Evolutionary conservation across 768 basidiomycete species (phyloP).

Genomic region (Russula olivacea): DNA sequence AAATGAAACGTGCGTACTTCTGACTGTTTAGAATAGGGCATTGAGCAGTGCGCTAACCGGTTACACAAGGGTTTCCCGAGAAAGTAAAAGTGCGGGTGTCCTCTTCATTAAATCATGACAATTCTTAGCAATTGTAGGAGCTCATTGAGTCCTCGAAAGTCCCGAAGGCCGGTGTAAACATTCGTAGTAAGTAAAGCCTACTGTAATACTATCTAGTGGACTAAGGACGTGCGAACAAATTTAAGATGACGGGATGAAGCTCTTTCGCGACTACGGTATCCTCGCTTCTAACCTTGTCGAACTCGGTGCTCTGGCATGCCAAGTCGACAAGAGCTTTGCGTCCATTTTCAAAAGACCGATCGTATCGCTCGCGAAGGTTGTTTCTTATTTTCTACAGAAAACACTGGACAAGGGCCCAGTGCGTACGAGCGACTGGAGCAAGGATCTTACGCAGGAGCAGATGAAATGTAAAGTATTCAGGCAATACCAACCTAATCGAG

Average conservation of each 20-base stretch:
- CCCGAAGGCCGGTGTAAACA: constrained; percentile 45
- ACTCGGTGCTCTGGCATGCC: constrained; percentile 39
- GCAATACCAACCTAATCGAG: background rate
- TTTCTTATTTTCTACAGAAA: constrained; percentile 37
- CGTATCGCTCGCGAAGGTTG: constrained; percentile 41
- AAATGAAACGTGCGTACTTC: constrained; percentile 39
- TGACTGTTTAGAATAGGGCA: background rate
- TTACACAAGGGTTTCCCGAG: constrained; percentile 37
- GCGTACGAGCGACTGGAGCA: constrained; percentile 46
- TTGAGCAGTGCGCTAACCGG: constrained; percentile 2
- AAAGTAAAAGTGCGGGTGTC: constrained; percentile 35
- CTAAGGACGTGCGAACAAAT: background rate
- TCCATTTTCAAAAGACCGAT: constrained; percentile 34
- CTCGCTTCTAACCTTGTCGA: constrained; percentile 40
- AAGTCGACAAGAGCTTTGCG: constrained; percentile 36
- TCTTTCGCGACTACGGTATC: constrained; percentile 43
- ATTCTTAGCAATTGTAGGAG: constrained; percentile 31
- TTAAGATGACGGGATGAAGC: constrained; percentile 45
- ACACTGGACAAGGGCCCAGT: constrained; percentile 41
- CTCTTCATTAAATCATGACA: background rate
- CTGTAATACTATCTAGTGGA: background rate
- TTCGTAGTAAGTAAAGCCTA: constrained; percentile 36
- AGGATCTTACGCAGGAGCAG: constrained; percentile 35
- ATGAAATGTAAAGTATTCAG: constrained; percentile 33
- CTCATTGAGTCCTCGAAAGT: constrained; percentile 40